These are phyloP conservation scores for Corymbia citriodora DNA, from an alignment of 441 rosid genomes.

Conservation along the genomic window DNA sequence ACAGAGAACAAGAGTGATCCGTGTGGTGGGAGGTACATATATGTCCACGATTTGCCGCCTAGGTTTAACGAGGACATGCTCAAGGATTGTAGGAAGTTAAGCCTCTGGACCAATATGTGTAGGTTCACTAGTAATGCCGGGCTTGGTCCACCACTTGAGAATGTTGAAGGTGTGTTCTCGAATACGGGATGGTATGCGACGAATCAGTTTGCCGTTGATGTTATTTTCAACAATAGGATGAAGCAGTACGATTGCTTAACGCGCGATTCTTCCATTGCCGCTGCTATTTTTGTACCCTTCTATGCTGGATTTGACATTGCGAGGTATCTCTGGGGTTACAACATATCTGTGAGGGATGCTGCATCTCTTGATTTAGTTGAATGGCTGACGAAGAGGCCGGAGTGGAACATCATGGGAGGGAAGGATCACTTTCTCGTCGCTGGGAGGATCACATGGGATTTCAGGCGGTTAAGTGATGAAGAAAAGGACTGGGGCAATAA, in stretches of 20 bases:
- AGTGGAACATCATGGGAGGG: constrained; percentile 89
- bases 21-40: constrained; percentile 90
- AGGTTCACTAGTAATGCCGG: constrained; percentile 91
- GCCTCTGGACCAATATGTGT: constrained; percentile 98
- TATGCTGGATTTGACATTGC: constrained; percentile 97
- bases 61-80: constrained; percentile 96
- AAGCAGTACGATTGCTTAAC: constrained; percentile 93
- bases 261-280: constrained; percentile 79
- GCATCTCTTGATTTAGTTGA: constrained; percentile 89
- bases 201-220: neutral
- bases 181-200: constrained; percentile 93
- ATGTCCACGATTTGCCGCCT: constrained; percentile 80
- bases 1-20: constrained; percentile 84
- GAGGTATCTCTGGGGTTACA: constrained; percentile 83
- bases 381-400: constrained; percentile 87
- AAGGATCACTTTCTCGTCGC: constrained; percentile 96
- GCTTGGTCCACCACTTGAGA: constrained; percentile 92
- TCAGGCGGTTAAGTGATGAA: constrained; percentile 73
- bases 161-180: constrained; percentile 83
- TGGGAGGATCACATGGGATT: constrained; percentile 98
- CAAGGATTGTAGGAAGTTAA: constrained; percentile 81
- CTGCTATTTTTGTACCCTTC: constrained; percentile 91
- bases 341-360: constrained; percentile 75
- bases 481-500: constrained; percentile 92
- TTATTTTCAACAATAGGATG: constrained; percentile 35